Evolutionary conservation across 202 grass and related monocot species (phyloP).

Genomic region (Schoenoplectus triqueter): DNA sequence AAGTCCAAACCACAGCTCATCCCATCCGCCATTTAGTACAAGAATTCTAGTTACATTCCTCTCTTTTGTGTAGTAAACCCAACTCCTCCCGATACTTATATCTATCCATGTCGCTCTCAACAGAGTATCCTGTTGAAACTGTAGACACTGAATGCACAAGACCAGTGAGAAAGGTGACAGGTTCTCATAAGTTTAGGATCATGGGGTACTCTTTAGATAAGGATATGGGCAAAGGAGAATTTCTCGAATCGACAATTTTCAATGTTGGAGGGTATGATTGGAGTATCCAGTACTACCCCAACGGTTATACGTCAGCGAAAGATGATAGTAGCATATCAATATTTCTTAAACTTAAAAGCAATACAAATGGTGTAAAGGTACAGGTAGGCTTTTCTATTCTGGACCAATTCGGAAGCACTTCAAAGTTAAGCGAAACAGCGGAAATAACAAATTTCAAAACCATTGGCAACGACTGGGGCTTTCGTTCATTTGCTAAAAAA

Average conservation of each 20-base stretch:
- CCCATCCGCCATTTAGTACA: no score
- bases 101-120: not conserved
- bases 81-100: not conserved
- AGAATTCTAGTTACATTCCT: not conserved
- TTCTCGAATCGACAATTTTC: not conserved
- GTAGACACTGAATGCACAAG: not conserved
- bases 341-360: not conserved
- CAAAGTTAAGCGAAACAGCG: no score
- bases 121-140: not conserved
- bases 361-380: not conserved
- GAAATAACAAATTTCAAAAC: no score
- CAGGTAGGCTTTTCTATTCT: no score
- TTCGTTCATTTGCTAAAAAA: no score
- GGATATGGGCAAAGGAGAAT: not conserved
- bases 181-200: constrained; percentile 7
- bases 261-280: constrained; percentile 24
- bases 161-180: not conserved
- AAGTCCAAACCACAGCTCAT: no score
- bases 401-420: no score
- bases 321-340: not conserved
- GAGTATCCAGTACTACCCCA: not conserved
- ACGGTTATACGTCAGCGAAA: accelerated
- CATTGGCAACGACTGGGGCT: no score
- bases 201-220: constrained; percentile 21
- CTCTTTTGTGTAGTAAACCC: not conserved